Conservation (phyloP, 306 rosid species). For the Abrus precatorius region DNA sequence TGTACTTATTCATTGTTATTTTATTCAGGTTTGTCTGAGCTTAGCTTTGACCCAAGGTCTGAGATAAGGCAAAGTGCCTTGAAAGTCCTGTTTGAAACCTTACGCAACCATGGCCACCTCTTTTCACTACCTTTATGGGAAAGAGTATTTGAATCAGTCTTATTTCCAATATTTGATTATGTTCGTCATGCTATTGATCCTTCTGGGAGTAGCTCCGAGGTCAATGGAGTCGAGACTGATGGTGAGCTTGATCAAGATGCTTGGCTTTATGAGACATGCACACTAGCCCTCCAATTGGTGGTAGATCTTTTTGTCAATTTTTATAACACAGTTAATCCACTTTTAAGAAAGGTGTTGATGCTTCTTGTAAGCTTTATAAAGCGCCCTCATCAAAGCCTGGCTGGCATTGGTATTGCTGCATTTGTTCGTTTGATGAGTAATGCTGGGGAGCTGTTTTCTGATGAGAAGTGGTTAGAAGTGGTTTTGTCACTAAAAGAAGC, state of each 20-base stretch:
- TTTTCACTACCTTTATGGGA: slow-evolving; percentile 97
- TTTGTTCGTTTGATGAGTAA: slow-evolving; percentile 99
- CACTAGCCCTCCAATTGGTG: slow-evolving; percentile 95
- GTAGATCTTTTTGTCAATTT: slow-evolving; percentile 98
- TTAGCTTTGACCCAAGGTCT: slow-evolving; percentile 98
- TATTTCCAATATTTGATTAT: slow-evolving; percentile 97
- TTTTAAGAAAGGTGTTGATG: slow-evolving; percentile 86
- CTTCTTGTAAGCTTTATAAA: slow-evolving; percentile 91
- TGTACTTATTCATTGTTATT: slow-evolving; percentile 28
- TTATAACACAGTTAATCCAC: slow-evolving; percentile 89
- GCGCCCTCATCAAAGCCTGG: slow-evolving; percentile 99
- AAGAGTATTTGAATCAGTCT: slow-evolving; percentile 92
- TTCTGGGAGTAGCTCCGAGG: slow-evolving; percentile 72
- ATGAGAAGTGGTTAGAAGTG: slow-evolving; percentile 98
- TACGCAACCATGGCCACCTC: slow-evolving; percentile 98
- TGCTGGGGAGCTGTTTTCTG: slow-evolving; percentile 92
- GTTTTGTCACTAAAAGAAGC: slow-evolving; percentile 88
- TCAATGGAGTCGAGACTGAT: slow-evolving; percentile 60
- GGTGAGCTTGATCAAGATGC: slow-evolving; percentile 98
- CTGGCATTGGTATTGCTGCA: slow-evolving; percentile 99
- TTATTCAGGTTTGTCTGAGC: slow-evolving; percentile 95
- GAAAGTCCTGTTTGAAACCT: slow-evolving; percentile 93
- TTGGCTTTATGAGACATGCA: slow-evolving; percentile 98
- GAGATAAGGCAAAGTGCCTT: slow-evolving; percentile 98
- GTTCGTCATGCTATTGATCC: slow-evolving; percentile 99